phyloP scores from a whole-genome alignment of 345 rosid species.

The Salix viminalis region DNA sequence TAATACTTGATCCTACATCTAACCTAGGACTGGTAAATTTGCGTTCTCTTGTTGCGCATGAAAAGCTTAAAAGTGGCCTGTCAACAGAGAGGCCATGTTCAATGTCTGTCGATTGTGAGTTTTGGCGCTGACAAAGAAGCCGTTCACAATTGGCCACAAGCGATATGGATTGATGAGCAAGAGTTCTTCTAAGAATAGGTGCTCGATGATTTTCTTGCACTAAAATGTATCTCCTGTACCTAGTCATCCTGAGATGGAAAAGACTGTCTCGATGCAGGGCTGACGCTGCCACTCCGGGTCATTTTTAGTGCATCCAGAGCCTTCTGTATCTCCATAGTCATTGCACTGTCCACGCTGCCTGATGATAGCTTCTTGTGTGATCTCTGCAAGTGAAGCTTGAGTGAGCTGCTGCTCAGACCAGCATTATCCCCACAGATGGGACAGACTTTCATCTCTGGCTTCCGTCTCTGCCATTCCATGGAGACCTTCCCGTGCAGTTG shows the following conservation, averaged over 20 bases:
- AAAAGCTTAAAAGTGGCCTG: no score
- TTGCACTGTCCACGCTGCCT: constrained; percentile 98
- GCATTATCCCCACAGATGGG: constrained; percentile 93
- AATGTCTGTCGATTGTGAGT: not conserved
- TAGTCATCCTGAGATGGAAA: constrained; percentile 39
- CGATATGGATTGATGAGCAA: not conserved
- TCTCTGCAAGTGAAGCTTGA: constrained; percentile 90
- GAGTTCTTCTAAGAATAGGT: no score
- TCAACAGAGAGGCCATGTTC: no score
- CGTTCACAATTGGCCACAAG: not conserved
- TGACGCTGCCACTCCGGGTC: constrained; percentile 60
- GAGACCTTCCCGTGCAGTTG: constrained; percentile 75
- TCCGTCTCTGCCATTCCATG: constrained; percentile 94
- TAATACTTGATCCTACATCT: not conserved
- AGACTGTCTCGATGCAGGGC: constrained; percentile 51
- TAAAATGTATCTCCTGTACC: not conserved
- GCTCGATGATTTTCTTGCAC: not conserved
- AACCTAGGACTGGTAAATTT: constrained; percentile 34
- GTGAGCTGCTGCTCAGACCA: constrained; percentile 89
- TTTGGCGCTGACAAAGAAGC: not conserved
- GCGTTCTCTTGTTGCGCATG: no score
- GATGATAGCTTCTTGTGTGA: constrained; percentile 81
- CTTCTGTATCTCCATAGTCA: constrained; percentile 96
- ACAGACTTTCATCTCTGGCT: constrained; percentile 81
- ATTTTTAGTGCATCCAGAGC: constrained; percentile 76